phyloP scores from a whole-genome alignment of 1,284 basidiomycete genomes.

The Ceratorhiza oryzae-sativae region DNA sequence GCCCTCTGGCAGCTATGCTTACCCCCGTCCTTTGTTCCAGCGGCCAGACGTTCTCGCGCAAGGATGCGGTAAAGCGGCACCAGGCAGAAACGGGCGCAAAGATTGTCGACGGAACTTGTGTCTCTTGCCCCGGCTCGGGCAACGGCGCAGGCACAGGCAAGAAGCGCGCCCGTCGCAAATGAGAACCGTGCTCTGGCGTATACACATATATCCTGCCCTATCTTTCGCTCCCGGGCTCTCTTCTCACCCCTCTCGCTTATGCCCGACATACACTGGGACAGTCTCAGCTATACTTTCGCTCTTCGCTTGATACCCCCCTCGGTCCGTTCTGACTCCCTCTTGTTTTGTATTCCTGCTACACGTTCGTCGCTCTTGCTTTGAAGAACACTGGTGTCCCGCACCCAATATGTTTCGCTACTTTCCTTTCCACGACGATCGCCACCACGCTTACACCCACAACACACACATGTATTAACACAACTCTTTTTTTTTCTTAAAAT shows the following conservation, averaged over 20 bases:
- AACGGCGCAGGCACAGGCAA: conserved; percentile 21
- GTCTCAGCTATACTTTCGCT: neutral
- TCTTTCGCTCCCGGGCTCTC: neutral
- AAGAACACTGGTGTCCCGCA: neutral
- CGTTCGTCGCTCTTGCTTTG: neutral
- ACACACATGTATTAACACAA: conserved; percentile 12
- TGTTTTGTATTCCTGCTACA: neutral
- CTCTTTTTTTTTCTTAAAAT: conserved; percentile 5
- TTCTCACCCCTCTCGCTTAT: neutral
- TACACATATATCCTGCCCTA: neutral
- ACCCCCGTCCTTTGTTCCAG: neutral
- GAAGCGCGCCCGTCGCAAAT: conserved; percentile 35
- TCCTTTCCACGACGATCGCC: neutral
- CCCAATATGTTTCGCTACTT: conserved; percentile 6
- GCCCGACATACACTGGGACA: neutral
- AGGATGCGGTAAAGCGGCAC: conserved; percentile 29
- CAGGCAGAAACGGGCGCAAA: conserved; percentile 28
- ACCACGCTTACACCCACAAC: conserved; percentile 4
- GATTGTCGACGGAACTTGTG: conserved; percentile 19
- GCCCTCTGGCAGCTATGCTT: neutral
- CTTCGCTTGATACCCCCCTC: neutral
- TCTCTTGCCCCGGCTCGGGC: conserved; percentile 27
- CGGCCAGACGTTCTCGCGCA: conserved; percentile 26
- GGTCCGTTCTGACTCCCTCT: neutral
- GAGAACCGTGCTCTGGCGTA: neutral